These are phyloP conservation scores for Tympanopsis confertula DNA, from an alignment of 2,329 filamentous ascomycete species.

Conservation along the genomic window DNA sequence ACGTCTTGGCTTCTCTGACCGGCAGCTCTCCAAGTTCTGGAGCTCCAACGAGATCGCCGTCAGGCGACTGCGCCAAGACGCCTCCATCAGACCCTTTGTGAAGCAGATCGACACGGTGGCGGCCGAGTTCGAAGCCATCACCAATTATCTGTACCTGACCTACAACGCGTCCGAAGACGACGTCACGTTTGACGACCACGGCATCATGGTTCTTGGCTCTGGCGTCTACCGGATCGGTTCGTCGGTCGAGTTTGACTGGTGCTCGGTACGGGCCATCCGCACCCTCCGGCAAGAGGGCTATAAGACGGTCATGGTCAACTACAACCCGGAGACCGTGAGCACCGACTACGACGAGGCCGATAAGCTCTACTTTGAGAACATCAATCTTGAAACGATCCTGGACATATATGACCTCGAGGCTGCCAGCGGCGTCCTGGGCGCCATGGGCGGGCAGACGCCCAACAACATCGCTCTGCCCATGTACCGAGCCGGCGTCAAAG, in stretches of 20 bases:
- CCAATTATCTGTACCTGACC: constrained; percentile 94
- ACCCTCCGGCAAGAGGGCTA: constrained; percentile 77
- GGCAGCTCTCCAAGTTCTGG: constrained; percentile 80
- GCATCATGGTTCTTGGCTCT: constrained; percentile 77
- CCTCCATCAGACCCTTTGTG: constrained; percentile 87
- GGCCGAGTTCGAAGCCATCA: constrained; percentile 88
- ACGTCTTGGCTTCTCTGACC: constrained; percentile 95
- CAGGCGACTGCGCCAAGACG: constrained; percentile 69
- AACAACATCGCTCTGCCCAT: constrained; percentile 95
- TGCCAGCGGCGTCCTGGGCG: constrained; percentile 80
- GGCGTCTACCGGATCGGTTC: constrained; percentile 96
- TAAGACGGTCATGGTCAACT: constrained; percentile 98
- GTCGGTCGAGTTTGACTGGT: constrained; percentile 99
- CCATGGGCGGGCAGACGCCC: constrained; percentile 87
- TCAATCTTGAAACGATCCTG: constrained; percentile 95
- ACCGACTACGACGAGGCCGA: constrained; percentile 88
- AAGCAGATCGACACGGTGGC: constrained; percentile 98
- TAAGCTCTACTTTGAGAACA: constrained; percentile 89
- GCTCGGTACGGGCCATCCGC: constrained; percentile 78
- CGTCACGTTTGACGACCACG: constrained; percentile 85
- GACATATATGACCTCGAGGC: constrained; percentile 93
- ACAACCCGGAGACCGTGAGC: constrained; percentile 68
- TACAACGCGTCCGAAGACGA: constrained; percentile 95
- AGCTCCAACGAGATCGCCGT: constrained; percentile 82
- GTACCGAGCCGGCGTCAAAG: constrained; percentile 82